Conservation (phyloP, 1,139 yeast genomes). For the Magnusiomyces paraingens region DNA sequence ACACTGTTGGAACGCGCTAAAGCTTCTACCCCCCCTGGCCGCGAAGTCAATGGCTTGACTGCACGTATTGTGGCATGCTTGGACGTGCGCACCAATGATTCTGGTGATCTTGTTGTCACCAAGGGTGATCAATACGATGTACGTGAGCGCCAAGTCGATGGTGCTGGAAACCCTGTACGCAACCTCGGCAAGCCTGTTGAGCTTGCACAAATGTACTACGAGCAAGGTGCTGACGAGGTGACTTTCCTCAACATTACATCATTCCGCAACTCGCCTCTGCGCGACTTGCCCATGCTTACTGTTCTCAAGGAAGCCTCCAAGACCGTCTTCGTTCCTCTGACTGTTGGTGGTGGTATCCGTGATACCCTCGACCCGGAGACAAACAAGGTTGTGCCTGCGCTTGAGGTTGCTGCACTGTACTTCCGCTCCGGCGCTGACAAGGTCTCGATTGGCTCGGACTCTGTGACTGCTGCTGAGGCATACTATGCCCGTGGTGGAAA, state of each 20-base stretch:
- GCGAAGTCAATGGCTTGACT: slow-evolving; percentile 52
- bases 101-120: slow-evolving; percentile 92
- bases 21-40: not conserved
- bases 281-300: slow-evolving; percentile 90
- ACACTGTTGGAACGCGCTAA: slow-evolving; percentile 22
- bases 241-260: slow-evolving; percentile 93
- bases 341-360: slow-evolving; percentile 96
- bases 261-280: slow-evolving; percentile 84
- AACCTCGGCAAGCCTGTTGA: slow-evolving; percentile 95
- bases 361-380: slow-evolving; percentile 75
- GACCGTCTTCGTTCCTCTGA: slow-evolving; percentile 88
- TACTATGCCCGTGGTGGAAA: slow-evolving; percentile 53
- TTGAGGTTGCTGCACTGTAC: slow-evolving; percentile 82
- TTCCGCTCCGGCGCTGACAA: slow-evolving; percentile 97
- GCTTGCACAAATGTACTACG: slow-evolving; percentile 79
- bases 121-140: slow-evolving; percentile 98
- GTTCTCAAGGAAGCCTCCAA: slow-evolving; percentile 78
- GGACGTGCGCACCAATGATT: slow-evolving; percentile 92
- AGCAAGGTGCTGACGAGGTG: slow-evolving; percentile 95
- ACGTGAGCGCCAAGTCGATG: slow-evolving; percentile 54
- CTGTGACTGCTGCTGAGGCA: slow-evolving; percentile 82
- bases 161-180: slow-evolving; percentile 53
- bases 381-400: slow-evolving; percentile 70
- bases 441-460: slow-evolving; percentile 96
- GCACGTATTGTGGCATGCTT: slow-evolving; percentile 91